These are phyloP conservation scores for Odontarrhena argentea DNA, from an alignment of 345 rosid genomes.

Conservation along the genomic window DNA sequence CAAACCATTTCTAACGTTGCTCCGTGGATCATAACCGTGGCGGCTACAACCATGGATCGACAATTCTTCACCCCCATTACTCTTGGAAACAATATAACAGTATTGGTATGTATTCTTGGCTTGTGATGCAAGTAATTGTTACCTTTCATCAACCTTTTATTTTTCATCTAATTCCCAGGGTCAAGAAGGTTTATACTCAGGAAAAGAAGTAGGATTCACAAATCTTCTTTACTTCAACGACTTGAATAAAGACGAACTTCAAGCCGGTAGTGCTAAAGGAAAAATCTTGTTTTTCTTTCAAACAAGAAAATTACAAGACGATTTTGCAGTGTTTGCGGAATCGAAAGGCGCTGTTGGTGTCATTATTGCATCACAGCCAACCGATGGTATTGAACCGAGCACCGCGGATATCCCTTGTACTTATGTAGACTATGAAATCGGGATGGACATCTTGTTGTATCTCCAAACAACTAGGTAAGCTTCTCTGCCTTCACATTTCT, in stretches of 20 bases:
- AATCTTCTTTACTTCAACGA: slow-evolving; percentile 30
- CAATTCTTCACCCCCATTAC: slow-evolving; percentile 44
- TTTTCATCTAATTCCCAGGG: slow-evolving; percentile 46
- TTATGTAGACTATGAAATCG: slow-evolving; percentile 63
- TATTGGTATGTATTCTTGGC: slow-evolving; percentile 26
- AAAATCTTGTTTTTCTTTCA: slow-evolving; percentile 62
- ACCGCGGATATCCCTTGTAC: slow-evolving; percentile 46
- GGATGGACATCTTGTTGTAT: slow-evolving; percentile 61
- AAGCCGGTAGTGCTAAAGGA: slow-evolving; percentile 42
- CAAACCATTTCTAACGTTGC: slow-evolving; percentile 50
- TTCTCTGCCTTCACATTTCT: slow-evolving; percentile 1
- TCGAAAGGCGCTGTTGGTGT: slow-evolving; percentile 53
- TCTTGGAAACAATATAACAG: slow-evolving; percentile 50
- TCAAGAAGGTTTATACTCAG: slow-evolving; percentile 48
- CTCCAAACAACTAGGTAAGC: slow-evolving; percentile 48
- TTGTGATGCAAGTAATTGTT: not conserved
- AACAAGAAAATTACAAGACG: slow-evolving; percentile 9
- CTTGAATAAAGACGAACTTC: not conserved
- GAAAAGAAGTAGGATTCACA: slow-evolving; percentile 47
- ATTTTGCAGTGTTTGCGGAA: slow-evolving; percentile 29
- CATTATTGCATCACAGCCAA: slow-evolving; percentile 53
- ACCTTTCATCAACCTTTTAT: not conserved
- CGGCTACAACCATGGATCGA: slow-evolving; percentile 59
- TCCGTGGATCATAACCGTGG: slow-evolving; percentile 65
- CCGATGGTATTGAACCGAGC: slow-evolving; percentile 41